Evolutionary conservation across 2,329 filamentous ascomycete genomes (phyloP).

Genomic region (Hymenoscyphus repandus): DNA sequence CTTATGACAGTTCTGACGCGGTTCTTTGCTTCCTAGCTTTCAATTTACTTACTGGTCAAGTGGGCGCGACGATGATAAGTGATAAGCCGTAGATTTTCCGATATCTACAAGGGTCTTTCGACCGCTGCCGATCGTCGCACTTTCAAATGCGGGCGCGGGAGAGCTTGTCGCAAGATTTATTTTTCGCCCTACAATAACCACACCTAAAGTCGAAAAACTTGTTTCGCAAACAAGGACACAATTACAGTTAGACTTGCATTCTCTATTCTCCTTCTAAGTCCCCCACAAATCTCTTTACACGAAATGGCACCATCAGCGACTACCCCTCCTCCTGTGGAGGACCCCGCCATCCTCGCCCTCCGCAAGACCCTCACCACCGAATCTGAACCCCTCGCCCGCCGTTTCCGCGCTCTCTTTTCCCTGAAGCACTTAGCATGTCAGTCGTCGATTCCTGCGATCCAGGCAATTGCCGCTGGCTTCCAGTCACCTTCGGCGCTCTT

Average conservation of each 20-base stretch:
- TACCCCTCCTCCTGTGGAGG: slow-evolving; percentile 21
- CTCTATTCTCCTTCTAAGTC: not conserved
- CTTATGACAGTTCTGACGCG: no score
- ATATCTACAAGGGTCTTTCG: no score
- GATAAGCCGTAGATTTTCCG: no score
- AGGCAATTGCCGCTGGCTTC: slow-evolving; percentile 86
- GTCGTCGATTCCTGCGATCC: slow-evolving; percentile 52
- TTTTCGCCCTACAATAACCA: no score
- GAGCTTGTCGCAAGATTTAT: no score
- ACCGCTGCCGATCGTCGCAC: no score
- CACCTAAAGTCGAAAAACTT: no score
- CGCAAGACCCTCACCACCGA: slow-evolving; percentile 77
- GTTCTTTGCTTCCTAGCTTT: no score
- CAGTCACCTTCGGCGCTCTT: slow-evolving; percentile 79
- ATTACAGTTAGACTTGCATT: not conserved
- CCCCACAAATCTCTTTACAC: not conserved
- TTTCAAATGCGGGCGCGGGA: no score
- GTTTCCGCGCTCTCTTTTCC: slow-evolving; percentile 95
- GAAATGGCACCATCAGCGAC: slow-evolving; percentile 32
- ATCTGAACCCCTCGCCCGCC: slow-evolving; percentile 72
- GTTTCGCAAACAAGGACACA: not conserved
- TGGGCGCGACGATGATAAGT: no score
- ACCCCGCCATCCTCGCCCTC: slow-evolving; percentile 42
- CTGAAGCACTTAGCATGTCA: slow-evolving; percentile 86
- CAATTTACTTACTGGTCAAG: no score